Percentiles rank a stretch among this genome's conserved stretches.
Conservation (phyloP, 2,329 filamentous ascomycete species). For the Lojkania enalia region DNA sequence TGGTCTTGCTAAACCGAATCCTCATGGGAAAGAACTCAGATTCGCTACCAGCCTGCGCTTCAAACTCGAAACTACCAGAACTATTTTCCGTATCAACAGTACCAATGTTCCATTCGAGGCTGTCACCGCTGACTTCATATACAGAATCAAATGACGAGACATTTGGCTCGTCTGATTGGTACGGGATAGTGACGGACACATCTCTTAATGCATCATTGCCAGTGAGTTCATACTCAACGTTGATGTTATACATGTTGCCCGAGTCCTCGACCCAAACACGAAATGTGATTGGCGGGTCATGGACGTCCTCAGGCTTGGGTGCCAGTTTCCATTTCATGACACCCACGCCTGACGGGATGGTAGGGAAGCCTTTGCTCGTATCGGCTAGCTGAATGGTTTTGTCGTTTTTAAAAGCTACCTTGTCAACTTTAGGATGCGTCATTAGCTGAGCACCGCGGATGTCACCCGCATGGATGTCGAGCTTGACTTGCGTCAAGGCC, state of each 20-base stretch:
- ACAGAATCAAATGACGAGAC: slow-evolving; percentile 92
- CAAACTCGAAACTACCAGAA: slow-evolving; percentile 91
- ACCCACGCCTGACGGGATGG: slow-evolving; percentile 83
- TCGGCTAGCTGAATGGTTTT: slow-evolving; percentile 92
- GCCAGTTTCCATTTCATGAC: slow-evolving; percentile 91
- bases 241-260: slow-evolving; percentile 81
- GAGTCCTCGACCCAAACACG: slow-evolving; percentile 97
- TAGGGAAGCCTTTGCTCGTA: slow-evolving; percentile 82
- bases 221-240: slow-evolving; percentile 92
- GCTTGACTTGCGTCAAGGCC: slow-evolving; percentile 86
- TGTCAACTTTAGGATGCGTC: slow-evolving; percentile 96
- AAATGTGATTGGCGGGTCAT: slow-evolving; percentile 88
- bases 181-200: slow-evolving; percentile 86
- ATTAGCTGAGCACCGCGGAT: slow-evolving; percentile 88
- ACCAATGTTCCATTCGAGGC: slow-evolving; percentile 91
- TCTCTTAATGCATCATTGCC: slow-evolving; percentile 78
- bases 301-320: slow-evolving; percentile 77
- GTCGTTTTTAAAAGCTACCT: slow-evolving; percentile 77
- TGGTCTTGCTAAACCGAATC: slow-evolving; percentile 82
- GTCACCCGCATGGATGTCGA: slow-evolving; percentile 74
- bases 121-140: slow-evolving; percentile 92
- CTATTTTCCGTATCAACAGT: slow-evolving; percentile 79
- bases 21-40: slow-evolving; percentile 98
- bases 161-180: slow-evolving; percentile 78
- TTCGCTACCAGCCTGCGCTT: slow-evolving; percentile 83